Evolutionary conservation across 2,329 filamentous ascomycete genomes (phyloP), one percentile per base, ranked within the genome.

Genomic region (Colletotrichum sp.): DNA sequence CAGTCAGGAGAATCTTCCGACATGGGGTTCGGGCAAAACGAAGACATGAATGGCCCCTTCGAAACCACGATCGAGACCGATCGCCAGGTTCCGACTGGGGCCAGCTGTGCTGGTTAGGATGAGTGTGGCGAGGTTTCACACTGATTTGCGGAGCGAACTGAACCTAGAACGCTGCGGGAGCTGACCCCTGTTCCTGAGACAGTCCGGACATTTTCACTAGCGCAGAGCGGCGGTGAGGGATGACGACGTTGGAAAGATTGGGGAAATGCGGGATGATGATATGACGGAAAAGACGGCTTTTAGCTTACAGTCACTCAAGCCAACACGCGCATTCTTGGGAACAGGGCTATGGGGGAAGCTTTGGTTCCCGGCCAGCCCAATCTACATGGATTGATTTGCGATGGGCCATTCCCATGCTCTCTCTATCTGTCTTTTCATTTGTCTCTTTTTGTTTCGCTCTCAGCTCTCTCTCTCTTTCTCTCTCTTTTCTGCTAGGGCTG

Each of bases 201-300:
- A 43, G n/a, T 18, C 55, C 55, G 69, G 62, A 62, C 55, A 61
- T 55, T 75, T 66, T 38, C 13, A 26, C 72, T 67, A 75, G 72
- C 32, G 69, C 69, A 21, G 28, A 66, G 62, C 62, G 55, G 73
- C 73, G 73, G 69, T 76, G 60, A 76, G 52, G 66, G 36, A 71
- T 30, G 56, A 38, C 43, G 73, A 55, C 28, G 58, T 69, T 30
- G 10, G 7, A 62, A 66, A 34, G 61, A 43, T 52, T 62, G 55
- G 71, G 66, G 64, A 66, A 55, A 72, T 73, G 72, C 68, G 65
- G 66, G 58, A 76, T 77, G 75, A 76, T 76, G 75, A 73, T 68
- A 68, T 58, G 48, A 55, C 64, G 65, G 73, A 30, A 76, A 70
- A 36, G 65, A 70, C 71, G 65, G 65, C 73, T 60, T 18, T 34